These are phyloP conservation scores for Prunus mume DNA, from an alignment of 306 rosid species.

Conservation along the genomic window DNA sequence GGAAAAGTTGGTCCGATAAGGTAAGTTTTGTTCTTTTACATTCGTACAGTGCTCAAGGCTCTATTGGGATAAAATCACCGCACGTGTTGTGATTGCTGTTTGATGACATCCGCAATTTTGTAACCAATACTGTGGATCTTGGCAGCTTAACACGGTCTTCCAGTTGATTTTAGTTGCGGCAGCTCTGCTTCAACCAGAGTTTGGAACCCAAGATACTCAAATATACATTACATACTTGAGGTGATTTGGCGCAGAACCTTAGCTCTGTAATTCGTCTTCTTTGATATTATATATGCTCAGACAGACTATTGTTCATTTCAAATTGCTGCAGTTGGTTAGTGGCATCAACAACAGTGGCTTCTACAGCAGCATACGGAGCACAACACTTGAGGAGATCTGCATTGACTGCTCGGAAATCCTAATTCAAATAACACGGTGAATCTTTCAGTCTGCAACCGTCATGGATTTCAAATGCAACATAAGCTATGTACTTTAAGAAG, in stretches of 20 bases:
- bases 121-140: slow-evolving; percentile 17
- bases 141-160: slow-evolving; percentile 89
- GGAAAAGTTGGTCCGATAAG: slow-evolving; percentile 88
- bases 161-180: slow-evolving; percentile 77
- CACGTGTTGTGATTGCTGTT: background rate
- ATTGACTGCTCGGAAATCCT: slow-evolving; percentile 6
- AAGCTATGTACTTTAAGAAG: background rate
- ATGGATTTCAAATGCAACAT: background rate
- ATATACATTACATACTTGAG: slow-evolving; percentile 61
- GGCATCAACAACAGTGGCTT: slow-evolving; percentile 72
- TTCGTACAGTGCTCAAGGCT: background rate
- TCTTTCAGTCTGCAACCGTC: background rate
- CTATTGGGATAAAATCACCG: background rate
- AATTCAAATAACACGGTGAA: background rate
- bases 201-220: slow-evolving; percentile 74
- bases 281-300: background rate
- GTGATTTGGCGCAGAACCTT: slow-evolving; percentile 29
- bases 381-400: slow-evolving; percentile 45
- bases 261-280: background rate
- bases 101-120: background rate
- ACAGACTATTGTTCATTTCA: background rate
- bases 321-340: slow-evolving; percentile 77
- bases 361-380: slow-evolving; percentile 66
- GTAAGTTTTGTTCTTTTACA: slow-evolving; percentile 33
- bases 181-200: slow-evolving; percentile 88